Percentiles rank a stretch among this genome's conserved stretches.
These are phyloP conservation scores for Cladosporium oxysporum DNA, from an alignment of 2,329 filamentous ascomycete genomes.

Conservation along the genomic window DNA sequence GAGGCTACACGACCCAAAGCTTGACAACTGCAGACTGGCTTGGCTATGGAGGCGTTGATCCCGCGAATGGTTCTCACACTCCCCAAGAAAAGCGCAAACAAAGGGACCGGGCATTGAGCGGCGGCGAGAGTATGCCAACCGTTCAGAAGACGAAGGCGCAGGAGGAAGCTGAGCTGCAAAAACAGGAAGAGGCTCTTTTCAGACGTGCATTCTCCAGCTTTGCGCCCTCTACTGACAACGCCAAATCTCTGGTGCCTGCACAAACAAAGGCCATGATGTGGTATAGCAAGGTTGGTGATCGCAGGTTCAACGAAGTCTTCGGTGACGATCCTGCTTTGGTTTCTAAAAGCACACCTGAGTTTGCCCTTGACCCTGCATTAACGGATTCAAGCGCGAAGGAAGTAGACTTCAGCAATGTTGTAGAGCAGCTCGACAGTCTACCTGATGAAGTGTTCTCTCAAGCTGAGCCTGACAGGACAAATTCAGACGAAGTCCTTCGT, in stretches of 20 bases:
- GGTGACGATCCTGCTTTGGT: constrained; percentile 52
- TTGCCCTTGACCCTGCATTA: constrained; percentile 37
- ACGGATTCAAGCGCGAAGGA: constrained; percentile 42
- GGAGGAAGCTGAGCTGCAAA: constrained; percentile 50
- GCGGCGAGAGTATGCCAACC: constrained; percentile 55
- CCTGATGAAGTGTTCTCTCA: constrained; percentile 25
- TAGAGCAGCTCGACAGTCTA: constrained; percentile 29
- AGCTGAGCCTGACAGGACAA: constrained; percentile 36
- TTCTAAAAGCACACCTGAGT: constrained; percentile 37
- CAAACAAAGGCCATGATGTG: constrained; percentile 68
- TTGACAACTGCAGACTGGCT: constrained; percentile 68
- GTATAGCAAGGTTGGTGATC: constrained; percentile 73
- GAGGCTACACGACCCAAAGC: constrained; percentile 66
- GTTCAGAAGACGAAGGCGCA: constrained; percentile 22
- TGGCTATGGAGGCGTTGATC: constrained; percentile 53
- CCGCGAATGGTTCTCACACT: constrained; percentile 51
- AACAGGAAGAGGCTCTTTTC: constrained; percentile 70
- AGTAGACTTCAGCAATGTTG: constrained; percentile 32
- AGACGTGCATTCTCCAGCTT: constrained; percentile 78
- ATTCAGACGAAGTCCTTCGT: constrained; percentile 56
- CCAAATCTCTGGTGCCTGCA: constrained; percentile 68
- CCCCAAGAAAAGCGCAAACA: constrained; percentile 68
- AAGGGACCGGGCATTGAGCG: constrained; percentile 70
- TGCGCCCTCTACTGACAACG: constrained; percentile 73
- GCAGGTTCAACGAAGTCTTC: constrained; percentile 65